Conservation (phyloP, 176 grass and related monocot genomes). For the Phoenix dactylifera region DNA sequence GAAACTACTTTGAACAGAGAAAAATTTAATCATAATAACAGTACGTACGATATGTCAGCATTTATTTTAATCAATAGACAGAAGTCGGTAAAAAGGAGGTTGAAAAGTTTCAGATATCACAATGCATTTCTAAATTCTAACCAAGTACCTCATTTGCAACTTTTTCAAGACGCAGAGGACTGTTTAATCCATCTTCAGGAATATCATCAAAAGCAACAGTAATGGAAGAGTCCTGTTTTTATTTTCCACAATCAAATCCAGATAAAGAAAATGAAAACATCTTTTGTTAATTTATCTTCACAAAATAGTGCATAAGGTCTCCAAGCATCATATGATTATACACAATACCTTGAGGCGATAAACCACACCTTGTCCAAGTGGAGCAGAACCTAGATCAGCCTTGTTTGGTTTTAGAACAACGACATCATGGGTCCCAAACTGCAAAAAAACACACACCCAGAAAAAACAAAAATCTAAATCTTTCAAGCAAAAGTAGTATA, state of each 20-base stretch:
- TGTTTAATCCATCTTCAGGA: slow-evolving; percentile 97
- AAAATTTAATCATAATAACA: no score
- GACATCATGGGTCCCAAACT: slow-evolving; percentile 87
- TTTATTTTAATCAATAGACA: no score
- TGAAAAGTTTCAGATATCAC: no score
- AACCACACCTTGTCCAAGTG: slow-evolving; percentile 86
- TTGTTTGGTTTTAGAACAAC: slow-evolving; percentile 93
- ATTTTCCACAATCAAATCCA: slow-evolving; percentile 6
- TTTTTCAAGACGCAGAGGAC: slow-evolving; percentile 83
- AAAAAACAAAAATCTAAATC: no score
- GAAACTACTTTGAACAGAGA: no score
- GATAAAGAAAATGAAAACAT: slow-evolving; percentile 12
- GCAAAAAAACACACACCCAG: not conserved
- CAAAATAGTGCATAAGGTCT: not conserved
- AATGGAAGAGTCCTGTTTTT: slow-evolving; percentile 78
- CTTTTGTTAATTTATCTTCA: no score
- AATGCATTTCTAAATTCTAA: not conserved
- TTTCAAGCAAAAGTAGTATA: no score
- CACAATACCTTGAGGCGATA: slow-evolving; percentile 85
- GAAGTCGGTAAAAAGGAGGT: no score
- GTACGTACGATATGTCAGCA: no score
- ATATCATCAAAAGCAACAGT: slow-evolving; percentile 89
- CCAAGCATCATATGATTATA: not conserved
- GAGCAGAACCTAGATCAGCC: slow-evolving; percentile 53
- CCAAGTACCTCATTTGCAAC: slow-evolving; percentile 86